Evolutionary conservation across 2,329 filamentous ascomycete species (phyloP), one percentile per base, ranked within the genome.

Genomic region (Aspergillus pseudotamarii): DNA sequence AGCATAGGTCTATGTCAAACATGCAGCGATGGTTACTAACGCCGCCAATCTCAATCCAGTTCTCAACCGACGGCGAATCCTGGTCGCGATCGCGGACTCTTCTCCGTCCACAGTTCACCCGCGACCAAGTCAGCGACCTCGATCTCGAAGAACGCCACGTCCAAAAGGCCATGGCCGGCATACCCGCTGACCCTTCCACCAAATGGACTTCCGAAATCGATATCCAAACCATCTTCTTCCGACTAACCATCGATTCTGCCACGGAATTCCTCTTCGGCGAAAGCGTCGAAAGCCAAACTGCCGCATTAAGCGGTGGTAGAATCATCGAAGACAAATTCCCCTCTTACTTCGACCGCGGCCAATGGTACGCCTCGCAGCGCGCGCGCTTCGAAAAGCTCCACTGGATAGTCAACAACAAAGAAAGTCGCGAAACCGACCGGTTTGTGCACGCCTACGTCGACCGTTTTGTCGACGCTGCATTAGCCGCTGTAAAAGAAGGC

Each of bases 181-280:
- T 96, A 66, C 83, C 84, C 32, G 85, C 87, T 59, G 83, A 69
- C 41, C 46, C 84, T 1, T 84, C 84, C 0, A 81, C 75, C 16
- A 72, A 73, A 60, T 80, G 78, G 78, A 78, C 77, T 6, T 62
- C 82, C 8, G 82, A 86, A 11, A 81, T 94, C 34, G 88, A 96
- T 70, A 86, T 94, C 10, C 85, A 88, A 67, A 87, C 93, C 64
- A 82, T 96, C 60, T 90, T 97, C 79, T 96, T 93, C 81, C 85
- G 91, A n/a, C 90, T 89, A 72, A 94, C 93, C 0, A 84, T 97
- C 32, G 94, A 97, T 77, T 89, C 91, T 9, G 88, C 92, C 2
- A 97, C 93, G 0, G 91, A 96, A 70, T 97, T 97, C 74, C 80
- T 97, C 32, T 86, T 97, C 2, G 94, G 94, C 4, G 83, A 88